Conservation (phyloP, 305 asterid species). For the Petunia hybrid region DNA sequence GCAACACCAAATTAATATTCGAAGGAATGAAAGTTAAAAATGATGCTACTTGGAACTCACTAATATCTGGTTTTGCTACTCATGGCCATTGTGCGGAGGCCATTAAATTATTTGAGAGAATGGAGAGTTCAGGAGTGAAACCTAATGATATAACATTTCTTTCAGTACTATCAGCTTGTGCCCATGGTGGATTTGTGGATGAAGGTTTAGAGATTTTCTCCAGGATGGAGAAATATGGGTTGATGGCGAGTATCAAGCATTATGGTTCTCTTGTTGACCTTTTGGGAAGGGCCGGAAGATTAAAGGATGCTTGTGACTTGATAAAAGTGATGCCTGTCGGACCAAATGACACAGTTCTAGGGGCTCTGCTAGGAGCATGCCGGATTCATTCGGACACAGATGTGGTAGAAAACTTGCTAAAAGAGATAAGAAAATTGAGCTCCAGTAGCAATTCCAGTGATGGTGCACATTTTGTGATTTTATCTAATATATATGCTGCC, state of each 20-base stretch:
- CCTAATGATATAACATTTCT: constrained; percentile 70
- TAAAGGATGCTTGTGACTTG: constrained; percentile 64
- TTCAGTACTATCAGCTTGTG: constrained; percentile 77
- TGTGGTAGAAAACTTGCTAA: constrained; percentile 55
- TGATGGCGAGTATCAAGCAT: constrained; percentile 66
- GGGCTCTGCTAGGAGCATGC: constrained; percentile 83
- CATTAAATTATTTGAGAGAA: constrained; percentile 51
- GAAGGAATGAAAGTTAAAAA: constrained; percentile 48
- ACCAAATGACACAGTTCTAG: constrained; percentile 68
- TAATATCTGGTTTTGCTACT: constrained; percentile 67
- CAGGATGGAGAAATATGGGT: constrained; percentile 64
- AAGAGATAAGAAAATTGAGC: constrained; percentile 47
- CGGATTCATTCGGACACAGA: constrained; percentile 54
- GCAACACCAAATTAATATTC: constrained; percentile 59
- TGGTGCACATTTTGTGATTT: constrained; percentile 54
- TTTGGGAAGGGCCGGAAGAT: constrained; percentile 79
- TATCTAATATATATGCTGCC: constrained; percentile 75
- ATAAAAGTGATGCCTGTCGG: constrained; percentile 65
- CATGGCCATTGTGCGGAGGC: constrained; percentile 73
- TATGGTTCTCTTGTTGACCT: constrained; percentile 82
- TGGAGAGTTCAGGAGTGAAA: constrained; percentile 56
- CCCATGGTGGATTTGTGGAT: constrained; percentile 76
- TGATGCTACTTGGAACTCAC: constrained; percentile 68
- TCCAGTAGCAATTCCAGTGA: constrained; percentile 33
- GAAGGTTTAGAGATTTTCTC: constrained; percentile 68